Evolutionary conservation across 371 early-diverging fungal genomes (phyloP).

Genomic region (Actinomucor elegans): DNA sequence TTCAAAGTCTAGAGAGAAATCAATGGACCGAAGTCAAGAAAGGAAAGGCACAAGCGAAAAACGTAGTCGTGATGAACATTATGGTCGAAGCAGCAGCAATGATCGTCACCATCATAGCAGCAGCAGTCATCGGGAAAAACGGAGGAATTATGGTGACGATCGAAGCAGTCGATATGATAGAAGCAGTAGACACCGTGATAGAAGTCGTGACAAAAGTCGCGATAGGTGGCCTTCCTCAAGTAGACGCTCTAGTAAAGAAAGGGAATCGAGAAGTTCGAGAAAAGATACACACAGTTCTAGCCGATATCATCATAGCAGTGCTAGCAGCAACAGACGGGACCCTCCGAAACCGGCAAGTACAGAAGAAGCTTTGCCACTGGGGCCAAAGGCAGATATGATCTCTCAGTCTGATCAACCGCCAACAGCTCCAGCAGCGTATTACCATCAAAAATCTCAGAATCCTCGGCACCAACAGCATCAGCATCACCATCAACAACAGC

Average conservation of each 20-base stretch:
- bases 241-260: slow-evolving; percentile 20
- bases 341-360: not conserved
- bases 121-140: slow-evolving; percentile 22
- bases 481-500: slow-evolving; percentile 5
- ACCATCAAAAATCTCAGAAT: slow-evolving; percentile 6
- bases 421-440: slow-evolving; percentile 24
- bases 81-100: slow-evolving; percentile 7
- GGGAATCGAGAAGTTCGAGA: slow-evolving; percentile 6
- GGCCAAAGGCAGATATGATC: slow-evolving; percentile 14
- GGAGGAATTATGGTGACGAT: slow-evolving; percentile 24
- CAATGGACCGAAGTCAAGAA: slow-evolving; percentile 16
- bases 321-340: slow-evolving; percentile 4
- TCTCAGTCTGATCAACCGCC: slow-evolving; percentile 16
- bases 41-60: slow-evolving; percentile 21
- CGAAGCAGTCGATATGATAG: slow-evolving; percentile 11
- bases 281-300: no score
- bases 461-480: slow-evolving; percentile 1
- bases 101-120: slow-evolving; percentile 11
- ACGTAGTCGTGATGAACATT: slow-evolving; percentile 27
- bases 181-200: slow-evolving; percentile 3
- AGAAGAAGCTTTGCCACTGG: slow-evolving; percentile 5
- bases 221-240: slow-evolving; percentile 7
- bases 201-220: slow-evolving; percentile 15
- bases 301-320: no score
- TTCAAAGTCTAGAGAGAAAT: slow-evolving; percentile 23